Base-by-base conservation (phyloP, 2,329 filamentous ascomycete genomes). In the Pseudofabraea citricarpa region DNA sequence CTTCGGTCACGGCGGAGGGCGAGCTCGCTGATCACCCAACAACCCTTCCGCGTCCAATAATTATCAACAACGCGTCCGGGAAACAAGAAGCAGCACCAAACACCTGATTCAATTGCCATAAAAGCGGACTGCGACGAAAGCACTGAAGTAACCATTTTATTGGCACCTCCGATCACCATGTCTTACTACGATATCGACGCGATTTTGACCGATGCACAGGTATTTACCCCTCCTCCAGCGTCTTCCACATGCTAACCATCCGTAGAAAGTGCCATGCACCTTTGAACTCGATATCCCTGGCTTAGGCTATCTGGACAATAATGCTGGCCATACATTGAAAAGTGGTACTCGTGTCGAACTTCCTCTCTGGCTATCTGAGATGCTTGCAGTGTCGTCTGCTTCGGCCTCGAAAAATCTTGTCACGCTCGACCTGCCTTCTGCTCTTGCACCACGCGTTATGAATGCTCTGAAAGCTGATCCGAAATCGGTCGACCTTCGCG, bases 311-410 rank as follows among this genome's bases (percentile, higher is more conserved):
- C 76, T 98, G 47, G 90, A 95, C 67, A 90, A 90, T 58, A 91
- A 88, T 59, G 77, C 86, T 19, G 62, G 66, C 2, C 68, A 74
- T 23, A 67, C 86, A 61, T 83, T 97, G 56, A 93, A 91, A 64
- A 68, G 83, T 43, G 87, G 87, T 47, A 91, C 89, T 1, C 81
- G 83, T 33, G 74, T 97, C 36, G 79, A 85, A 49, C 81, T 97
- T 1, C 93, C 93, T 2, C 75, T 97, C 53, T 98, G 93, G 93
- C 81, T 98, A 10, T 90, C 86, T 54, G 88, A 95, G 65, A 91
- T 96, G 78, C 85, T 98, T 41, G 87, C 88, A 22, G 77, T 94
- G 35, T 82, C 79, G 50, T 74, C 72, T 21, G 66, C 63, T 38
- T 61, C 46, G 46, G 56, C 52, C 44, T 59, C 67, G 45, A 70